Base-by-base conservation (phyloP, 2,329 filamentous ascomycete species). In the Fusarium napiforme region DNA sequence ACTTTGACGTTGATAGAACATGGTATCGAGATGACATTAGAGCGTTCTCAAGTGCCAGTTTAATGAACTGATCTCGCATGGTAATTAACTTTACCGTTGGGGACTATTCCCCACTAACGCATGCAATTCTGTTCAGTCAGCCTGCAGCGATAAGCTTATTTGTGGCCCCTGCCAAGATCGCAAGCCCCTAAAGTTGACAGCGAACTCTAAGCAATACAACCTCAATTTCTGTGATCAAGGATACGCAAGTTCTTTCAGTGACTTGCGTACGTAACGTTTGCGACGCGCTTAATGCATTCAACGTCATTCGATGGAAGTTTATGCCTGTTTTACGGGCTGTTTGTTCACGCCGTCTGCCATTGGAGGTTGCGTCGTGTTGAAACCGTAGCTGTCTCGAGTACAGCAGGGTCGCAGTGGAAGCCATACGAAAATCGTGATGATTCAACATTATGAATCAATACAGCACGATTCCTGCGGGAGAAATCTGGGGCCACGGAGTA, bases 101-200 rank as follows among this genome's bases (percentile, higher is more conserved):
- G 15, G 10, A 37, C 42, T 36, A 12, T 36, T 21, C 45, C 4
- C 43, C 39, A 30, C 63, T 56, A 46, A 55, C 26, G 62, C 34
- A 65, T n/a, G n/a, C 45, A 64, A 36, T 30, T n/a, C 15, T 28
- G 10, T 30, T 40, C 21, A 40, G 12, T n/a, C 45, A 60, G n/a
- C 23, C 16, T 19, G 37, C 23, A 12, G 18, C 32, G 19, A 60
- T 67, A 67, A 67, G 62, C 62, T 67, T 67, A 52, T 60, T 40
- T 30, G 28, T 30, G n/a, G 45, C 45, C 52, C 52, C 45, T 67
- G 62, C 64, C 62, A 60, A 67, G 45, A 50, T 32, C 23, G 19
- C n/a, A 16, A 26, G 55, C 23, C n/a, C 34, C 36, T 30, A 37
- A 47, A 65, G n/a, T 43, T 45, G 23, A 36, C 30, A 15, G 40